A percentile compares a stretch with the other conserved stretches of the same genome.
Conservation (phyloP, 1,284 basidiomycete genomes). For the Testicularia cyperi region DNA sequence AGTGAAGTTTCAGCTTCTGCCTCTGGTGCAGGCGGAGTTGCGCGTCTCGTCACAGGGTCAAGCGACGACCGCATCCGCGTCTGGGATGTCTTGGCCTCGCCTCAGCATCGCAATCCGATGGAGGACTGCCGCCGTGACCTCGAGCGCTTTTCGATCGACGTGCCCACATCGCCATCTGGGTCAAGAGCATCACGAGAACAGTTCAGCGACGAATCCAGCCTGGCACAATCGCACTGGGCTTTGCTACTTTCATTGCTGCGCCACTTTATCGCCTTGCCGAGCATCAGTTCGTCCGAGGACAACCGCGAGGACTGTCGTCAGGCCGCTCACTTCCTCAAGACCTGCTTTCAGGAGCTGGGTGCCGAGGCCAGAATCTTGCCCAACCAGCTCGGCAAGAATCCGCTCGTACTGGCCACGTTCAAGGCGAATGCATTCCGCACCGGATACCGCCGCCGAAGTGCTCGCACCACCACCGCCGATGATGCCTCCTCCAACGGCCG, state of each 20-base stretch:
- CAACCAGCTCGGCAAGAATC: slow-evolving; percentile 36
- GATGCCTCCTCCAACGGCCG: background rate
- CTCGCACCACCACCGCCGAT: background rate
- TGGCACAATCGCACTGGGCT: slow-evolving; percentile 39
- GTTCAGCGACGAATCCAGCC: background rate
- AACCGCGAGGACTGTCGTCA: slow-evolving; percentile 71
- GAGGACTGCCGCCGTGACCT: slow-evolving; percentile 8
- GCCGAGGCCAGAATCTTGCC: slow-evolving; percentile 50
- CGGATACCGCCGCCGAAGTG: background rate
- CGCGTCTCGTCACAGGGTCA: slow-evolving; percentile 42
- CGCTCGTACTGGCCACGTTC: slow-evolving; percentile 54
- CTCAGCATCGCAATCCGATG: background rate
- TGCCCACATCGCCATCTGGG: background rate
- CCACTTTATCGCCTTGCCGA: slow-evolving; percentile 83
- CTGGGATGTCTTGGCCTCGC: slow-evolving; percentile 30
- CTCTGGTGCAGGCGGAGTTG: background rate
- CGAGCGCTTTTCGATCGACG: slow-evolving; percentile 10
- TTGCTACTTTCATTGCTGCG: slow-evolving; percentile 70
- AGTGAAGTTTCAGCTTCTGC: too few relatives aligned
- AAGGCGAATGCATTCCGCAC: slow-evolving; percentile 24
- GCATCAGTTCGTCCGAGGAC: slow-evolving; percentile 71
- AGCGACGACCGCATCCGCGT: slow-evolving; percentile 51
- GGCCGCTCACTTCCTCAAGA: slow-evolving; percentile 52
- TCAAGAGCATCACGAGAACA: background rate
- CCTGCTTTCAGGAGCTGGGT: slow-evolving; percentile 44